Base-by-base conservation (phyloP, 345 rosid genomes). In the Eucalyptus curtisii region DNA sequence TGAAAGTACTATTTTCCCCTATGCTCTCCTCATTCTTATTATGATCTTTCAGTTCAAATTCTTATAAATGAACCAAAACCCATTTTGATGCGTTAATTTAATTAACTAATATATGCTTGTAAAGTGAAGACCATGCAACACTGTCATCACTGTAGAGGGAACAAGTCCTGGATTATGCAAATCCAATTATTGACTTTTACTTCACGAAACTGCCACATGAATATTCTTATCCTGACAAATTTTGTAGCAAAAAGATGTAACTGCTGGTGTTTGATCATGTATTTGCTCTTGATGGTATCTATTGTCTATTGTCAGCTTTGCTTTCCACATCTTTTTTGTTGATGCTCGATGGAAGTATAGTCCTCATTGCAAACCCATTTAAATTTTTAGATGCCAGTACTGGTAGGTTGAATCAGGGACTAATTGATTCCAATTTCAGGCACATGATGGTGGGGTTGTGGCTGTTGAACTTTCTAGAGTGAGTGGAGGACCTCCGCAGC, bases 361-460 rank as follows among this genome's bases (percentile, higher is more conserved):
- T 40, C 82, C 82, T 76, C 47, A 37, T 20, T 76, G 47, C 24
- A 76, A 76, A 11, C 82, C 47, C 82, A 76, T 40, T 76, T 76
- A 40, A 37, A 37, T 76, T 76, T 76, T 40, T 22, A 10, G 82
- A 37, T 40, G 47, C 30, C 8, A 12, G 30, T 76, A 10, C 24
- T 76, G 47, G 30, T 37, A 19, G 81, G 47, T 76, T 20, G 82
- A 81, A 55, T 79, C 25, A 33, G 52, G 81, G 45, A 88, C 22
- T 71, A 30, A 44, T 88, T 88, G 86, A 59, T 87, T 11, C 64
- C 68, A 31, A 37, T 53, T 86, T 86, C 82, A 98, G 99, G 99
- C 99, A 88, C 99, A 98, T 92, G 99, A 98, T 95, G 99, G 99
- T 86, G 99, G 99, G 85, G 99, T 98, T 13, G 92, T 95, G 66